Evolutionary conservation across 805 yeast genomes (phyloP), one percentile per base, ranked within the genome.

Genomic region (Myxozyma monticola): DNA sequence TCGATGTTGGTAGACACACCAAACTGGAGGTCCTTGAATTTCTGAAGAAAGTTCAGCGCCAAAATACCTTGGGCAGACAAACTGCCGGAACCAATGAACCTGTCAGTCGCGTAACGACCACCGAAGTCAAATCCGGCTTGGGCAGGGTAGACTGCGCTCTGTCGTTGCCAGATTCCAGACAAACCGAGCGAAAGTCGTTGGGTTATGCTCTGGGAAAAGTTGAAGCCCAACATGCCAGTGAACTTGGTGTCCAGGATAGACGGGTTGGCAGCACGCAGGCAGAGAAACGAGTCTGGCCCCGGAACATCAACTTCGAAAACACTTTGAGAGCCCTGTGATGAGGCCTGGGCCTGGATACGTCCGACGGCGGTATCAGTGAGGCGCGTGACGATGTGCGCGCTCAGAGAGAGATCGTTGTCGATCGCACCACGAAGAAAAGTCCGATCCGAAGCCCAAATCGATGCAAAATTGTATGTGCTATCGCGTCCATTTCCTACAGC

Each of bases 241-340:
- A 89, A 85, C 28, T 80, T 78, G 57, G 86, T 87, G 51, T 82
- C 81, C 45, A 85, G 69, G 61, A 85, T 68, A 38, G 87, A 81
- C 54, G 99, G 98, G 75, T 93, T 93, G 68, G 90, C 78, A 48
- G 95, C 77, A 76, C 93, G 95, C 67, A 93, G 75, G 76, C 90
- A 90, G 67, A 90, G 70, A 43, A 96, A 84, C 68, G 81, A 89
- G 69, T 93, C 99, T 48, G 78, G 71, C 54, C 91, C 96, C 72
- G 85, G 91, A 74, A 81, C 84, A 71, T 93, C 99, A 70, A 93
- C 97, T 77, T 93, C 99, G 62, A 91, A 76, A 75, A 93, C 98
- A 57, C 86, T 78, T 95, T 91, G 88, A 18, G 52, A 33, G 42
- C 53, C 57, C 40, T 49, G 60, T 29, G 36, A 44, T 22, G 54